Percentiles rank a stretch among this genome's conserved stretches.
These are phyloP conservation scores for Strobilomyces dryophilus DNA, from an alignment of 768 basidiomycete species.

Conservation along the genomic window DNA sequence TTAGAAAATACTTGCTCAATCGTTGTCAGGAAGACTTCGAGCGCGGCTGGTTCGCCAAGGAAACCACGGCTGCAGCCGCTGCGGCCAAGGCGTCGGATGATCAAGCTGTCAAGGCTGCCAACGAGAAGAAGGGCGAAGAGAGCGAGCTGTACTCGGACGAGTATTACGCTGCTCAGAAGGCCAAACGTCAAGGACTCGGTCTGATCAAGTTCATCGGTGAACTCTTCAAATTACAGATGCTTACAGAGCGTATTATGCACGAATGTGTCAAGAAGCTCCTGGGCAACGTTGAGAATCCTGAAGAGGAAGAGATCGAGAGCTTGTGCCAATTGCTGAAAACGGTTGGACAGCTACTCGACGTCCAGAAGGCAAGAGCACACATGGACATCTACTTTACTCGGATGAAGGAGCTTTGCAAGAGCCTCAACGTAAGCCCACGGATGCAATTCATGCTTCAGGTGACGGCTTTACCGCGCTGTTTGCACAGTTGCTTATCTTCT, in stretches of 20 bases:
- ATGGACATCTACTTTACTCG: conserved; percentile 93
- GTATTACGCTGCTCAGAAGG: conserved; percentile 95
- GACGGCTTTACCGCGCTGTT: conserved; percentile 1
- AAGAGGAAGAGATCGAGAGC: conserved; percentile 97
- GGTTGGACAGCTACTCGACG: conserved; percentile 81
- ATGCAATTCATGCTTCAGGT: conserved; percentile 97
- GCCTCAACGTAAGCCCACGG: conserved; percentile 71
- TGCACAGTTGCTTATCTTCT: not conserved
- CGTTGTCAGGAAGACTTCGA: conserved; percentile 98
- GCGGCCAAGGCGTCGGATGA: conserved; percentile 84
- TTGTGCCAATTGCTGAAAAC: conserved; percentile 91
- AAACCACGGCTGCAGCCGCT: conserved; percentile 82
- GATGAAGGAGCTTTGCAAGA: conserved; percentile 80
- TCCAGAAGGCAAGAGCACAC: conserved; percentile 72
- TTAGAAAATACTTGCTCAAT: conserved; percentile 95
- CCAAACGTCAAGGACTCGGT: conserved; percentile 94
- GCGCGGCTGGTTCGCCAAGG: conserved; percentile 88
- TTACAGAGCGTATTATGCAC: conserved; percentile 97
- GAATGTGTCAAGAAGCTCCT: conserved; percentile 96
- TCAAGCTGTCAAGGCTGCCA: conserved; percentile 67
- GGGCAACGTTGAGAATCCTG: conserved; percentile 89
- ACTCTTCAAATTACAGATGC: conserved; percentile 97
- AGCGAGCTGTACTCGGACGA: conserved; percentile 88
- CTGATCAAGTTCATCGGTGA: conserved; percentile 98
- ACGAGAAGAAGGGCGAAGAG: conserved; percentile 54